Evolutionary conservation across 805 yeast genomes (phyloP).

Genomic region (Lipomyces oligophaga): DNA sequence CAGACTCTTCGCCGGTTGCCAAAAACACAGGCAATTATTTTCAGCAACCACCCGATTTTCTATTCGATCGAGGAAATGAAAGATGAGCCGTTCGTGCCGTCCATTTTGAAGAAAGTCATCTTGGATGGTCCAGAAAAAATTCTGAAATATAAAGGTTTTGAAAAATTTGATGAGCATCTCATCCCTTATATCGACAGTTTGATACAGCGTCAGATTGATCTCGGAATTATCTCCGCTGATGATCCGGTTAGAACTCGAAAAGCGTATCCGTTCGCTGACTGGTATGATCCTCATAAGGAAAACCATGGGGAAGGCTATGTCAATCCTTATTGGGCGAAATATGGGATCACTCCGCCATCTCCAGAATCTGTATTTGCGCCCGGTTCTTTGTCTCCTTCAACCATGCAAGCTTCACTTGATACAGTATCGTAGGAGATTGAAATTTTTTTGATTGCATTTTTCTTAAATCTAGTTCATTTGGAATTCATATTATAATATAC

Average conservation of each 20-base stretch:
- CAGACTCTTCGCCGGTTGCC: conserved; percentile 69
- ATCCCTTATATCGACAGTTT: conserved; percentile 54
- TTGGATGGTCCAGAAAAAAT: conserved; percentile 66
- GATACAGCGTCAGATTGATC: conserved; percentile 54
- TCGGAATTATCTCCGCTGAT: conserved; percentile 52
- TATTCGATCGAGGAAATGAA: conserved; percentile 73
- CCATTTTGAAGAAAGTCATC: conserved; percentile 57
- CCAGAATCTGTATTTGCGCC: conserved; percentile 3
- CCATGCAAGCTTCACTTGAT: too few species aligned
- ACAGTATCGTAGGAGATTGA: too few species aligned
- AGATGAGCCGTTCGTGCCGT: conserved; percentile 69
- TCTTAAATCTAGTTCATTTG: too few species aligned
- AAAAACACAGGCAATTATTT: conserved; percentile 59
- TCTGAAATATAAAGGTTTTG: conserved; percentile 60
- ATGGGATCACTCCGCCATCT: conserved; percentile 2
- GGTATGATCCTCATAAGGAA: conserved; percentile 26
- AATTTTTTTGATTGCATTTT: too few species aligned
- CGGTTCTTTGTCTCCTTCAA: too few species aligned
- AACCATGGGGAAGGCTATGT: conserved; percentile 23
- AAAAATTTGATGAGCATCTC: conserved; percentile 56
- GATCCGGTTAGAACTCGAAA: conserved; percentile 57
- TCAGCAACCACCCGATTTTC: conserved; percentile 73
- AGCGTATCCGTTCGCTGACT: conserved; percentile 41
- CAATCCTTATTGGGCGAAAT: conserved; percentile 20
- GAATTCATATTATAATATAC: not conserved